Evolutionary conservation across 169 alveolate species (phyloP).

Genomic region (Cystoisospora suis): DNA sequence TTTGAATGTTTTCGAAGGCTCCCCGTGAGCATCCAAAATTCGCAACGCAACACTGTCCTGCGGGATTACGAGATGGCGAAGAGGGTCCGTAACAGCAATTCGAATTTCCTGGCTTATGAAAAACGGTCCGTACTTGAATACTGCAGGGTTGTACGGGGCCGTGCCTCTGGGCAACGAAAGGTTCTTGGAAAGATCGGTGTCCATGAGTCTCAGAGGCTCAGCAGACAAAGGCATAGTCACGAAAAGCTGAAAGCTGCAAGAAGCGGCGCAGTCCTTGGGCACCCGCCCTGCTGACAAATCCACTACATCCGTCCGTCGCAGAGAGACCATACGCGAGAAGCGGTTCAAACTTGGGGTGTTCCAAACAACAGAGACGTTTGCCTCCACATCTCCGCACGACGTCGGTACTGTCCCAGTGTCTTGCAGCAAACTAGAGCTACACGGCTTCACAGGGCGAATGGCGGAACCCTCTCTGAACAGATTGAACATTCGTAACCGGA

Average conservation of each 20-base stretch:
- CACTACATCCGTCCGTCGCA: not conserved
- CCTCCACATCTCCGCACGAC: not conserved
- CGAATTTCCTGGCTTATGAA: not conserved
- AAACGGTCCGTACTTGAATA: not conserved
- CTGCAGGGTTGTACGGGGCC: not conserved
- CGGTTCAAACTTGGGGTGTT: not conserved
- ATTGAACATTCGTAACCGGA: not conserved
- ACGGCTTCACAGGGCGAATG: not conserved
- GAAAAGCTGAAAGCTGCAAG: not conserved
- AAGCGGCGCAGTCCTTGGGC: not conserved
- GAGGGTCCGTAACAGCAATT: not conserved
- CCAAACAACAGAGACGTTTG: not conserved
- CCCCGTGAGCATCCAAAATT: not conserved
- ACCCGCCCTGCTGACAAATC: not conserved
- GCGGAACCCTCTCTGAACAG: slow-evolving; percentile 2
- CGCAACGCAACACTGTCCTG: not conserved
- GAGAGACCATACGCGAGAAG: not conserved
- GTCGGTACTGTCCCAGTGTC: not conserved
- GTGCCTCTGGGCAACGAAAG: not conserved
- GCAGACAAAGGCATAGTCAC: not conserved
- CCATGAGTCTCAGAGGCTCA: slow-evolving; percentile 6
- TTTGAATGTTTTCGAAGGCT: not conserved
- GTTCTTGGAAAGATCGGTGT: not conserved
- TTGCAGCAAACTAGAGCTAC: no score
- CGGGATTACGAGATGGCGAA: not conserved